These are phyloP conservation scores for Leccinum boreale DNA, from an alignment of 768 basidiomycete genomes.

Conservation along the genomic window DNA sequence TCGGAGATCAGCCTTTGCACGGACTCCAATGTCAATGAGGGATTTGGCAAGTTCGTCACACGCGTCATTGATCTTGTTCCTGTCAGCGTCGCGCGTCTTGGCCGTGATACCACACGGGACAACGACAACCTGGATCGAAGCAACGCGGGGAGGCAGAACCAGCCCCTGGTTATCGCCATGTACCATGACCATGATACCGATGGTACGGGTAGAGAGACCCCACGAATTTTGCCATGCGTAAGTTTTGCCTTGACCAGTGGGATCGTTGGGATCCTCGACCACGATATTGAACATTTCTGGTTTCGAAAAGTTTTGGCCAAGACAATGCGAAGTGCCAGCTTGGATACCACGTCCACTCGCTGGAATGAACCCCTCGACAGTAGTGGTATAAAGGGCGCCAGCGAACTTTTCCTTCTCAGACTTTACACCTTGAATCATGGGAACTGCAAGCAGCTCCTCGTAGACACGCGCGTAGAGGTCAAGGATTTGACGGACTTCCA, in stretches of 20 bases:
- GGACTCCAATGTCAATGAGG: conserved; percentile 69
- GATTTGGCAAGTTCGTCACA: conserved; percentile 75
- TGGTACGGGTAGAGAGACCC: conserved; percentile 93
- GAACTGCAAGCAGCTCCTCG: conserved; percentile 95
- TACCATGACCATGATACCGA: conserved; percentile 99
- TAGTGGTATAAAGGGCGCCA: conserved; percentile 96
- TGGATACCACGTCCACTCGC: conserved; percentile 97
- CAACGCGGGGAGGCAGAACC: conserved; percentile 95
- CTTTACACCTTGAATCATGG: conserved; percentile 95
- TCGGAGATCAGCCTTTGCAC: conserved; percentile 86
- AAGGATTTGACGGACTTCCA: conserved; percentile 89
- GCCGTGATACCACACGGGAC: conserved; percentile 95
- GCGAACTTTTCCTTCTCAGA: conserved; percentile 99
- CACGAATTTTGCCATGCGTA: conserved; percentile 99
- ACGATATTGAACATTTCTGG: conserved; percentile 97
- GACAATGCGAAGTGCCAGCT: conserved; percentile 94
- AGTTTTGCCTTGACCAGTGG: conserved; percentile 60
- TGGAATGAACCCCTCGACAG: conserved; percentile 96
- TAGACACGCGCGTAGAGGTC: conserved; percentile 95
- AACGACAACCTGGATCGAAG: conserved; percentile 85
- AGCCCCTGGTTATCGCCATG: conserved; percentile 98
- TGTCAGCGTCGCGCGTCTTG: conserved; percentile 66
- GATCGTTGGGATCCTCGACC: conserved; percentile 89
- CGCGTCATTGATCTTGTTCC: conserved; percentile 67
- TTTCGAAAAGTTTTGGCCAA: conserved; percentile 97